Evolutionary conservation across 495 filamentous ascomycete genomes (phyloP), one percentile per base, ranked within the genome.

Genomic region (Amorphotheca resinae): DNA sequence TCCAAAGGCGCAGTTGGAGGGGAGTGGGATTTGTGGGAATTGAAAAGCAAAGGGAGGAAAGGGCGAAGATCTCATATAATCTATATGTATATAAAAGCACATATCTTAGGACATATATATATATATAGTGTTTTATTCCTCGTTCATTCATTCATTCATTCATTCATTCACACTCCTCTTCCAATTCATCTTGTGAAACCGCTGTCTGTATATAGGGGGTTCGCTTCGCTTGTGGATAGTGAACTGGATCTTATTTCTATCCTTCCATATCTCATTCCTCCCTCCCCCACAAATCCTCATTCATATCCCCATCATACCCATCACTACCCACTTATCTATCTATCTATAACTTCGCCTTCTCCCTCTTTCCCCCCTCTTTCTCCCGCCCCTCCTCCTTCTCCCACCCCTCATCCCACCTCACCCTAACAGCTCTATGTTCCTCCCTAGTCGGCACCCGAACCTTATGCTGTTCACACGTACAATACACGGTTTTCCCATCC

Each of bases 381-480:
- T 50, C 17, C n/a, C 61, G 64, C 0, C 33, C 34, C 49, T 22
- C 41, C 30, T 46, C 45, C 25, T 37, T 36, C 25, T 48, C 50
- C 47, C 44, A 53, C n/a, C 51, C 17, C n/a, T 50, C 55, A 56
- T 65, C 64, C 61, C 61, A 65, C 0, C 33, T 32, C 12, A 62
- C 36, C 49, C 41, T 57, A 17, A 45, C 48, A 8, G 38, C 41
- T 33, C 59, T 36, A 56, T 65, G 54, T 41, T 59, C 55, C 38
- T 51, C 23, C 33, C 21, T 35, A n/a, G 57, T 62, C 14, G 65
- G 58, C 5, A 64, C 52, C 36, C 58, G 55, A 5, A 68, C 64
- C 43, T 69, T 69, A 48, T 69, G 65, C 49, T 68, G 65, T 37
- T 69, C 65, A 35, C 49, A 59, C 11, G 61, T 65, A 11, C 50